phyloP scores from a whole-genome alignment of 306 rosid species.

The Dalbergia cochinchinensis region DNA sequence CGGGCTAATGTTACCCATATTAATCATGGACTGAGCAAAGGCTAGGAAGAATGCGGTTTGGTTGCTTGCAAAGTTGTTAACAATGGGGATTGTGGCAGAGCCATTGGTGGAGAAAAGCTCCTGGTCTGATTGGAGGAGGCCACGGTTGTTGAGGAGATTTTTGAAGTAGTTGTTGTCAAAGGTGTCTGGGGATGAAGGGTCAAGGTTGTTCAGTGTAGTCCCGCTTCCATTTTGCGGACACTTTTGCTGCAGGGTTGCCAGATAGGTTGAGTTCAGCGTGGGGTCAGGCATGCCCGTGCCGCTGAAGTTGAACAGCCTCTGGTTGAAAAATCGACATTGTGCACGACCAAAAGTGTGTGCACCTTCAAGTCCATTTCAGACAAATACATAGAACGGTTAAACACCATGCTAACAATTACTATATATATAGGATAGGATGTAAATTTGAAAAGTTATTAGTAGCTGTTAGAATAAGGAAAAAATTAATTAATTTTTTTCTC shows the following conservation, averaged over 20 bases:
- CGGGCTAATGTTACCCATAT: constrained; percentile 76
- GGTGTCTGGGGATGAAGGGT: constrained; percentile 54
- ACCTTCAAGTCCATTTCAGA: constrained; percentile 43
- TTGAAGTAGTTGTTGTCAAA: constrained; percentile 75
- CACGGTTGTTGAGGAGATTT: constrained; percentile 55
- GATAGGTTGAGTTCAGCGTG: constrained; percentile 57
- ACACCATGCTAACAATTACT: no score
- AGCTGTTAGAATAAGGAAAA: no score
- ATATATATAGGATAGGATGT: no score
- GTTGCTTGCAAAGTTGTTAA: constrained; percentile 59
- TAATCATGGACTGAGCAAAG: constrained; percentile 76
- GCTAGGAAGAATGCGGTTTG: constrained; percentile 69
- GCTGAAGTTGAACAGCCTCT: constrained; percentile 67
- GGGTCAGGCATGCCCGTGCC: constrained; percentile 65
- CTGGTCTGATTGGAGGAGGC: constrained; percentile 73
- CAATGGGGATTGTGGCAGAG: constrained; percentile 57
- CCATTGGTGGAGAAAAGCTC: constrained; percentile 62
- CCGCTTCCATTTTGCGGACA: constrained; percentile 73
- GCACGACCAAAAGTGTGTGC: constrained; percentile 86
- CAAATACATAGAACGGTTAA: no score
- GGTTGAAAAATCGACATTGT: constrained; percentile 62
- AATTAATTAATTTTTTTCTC: no score
- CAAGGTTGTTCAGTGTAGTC: constrained; percentile 56
- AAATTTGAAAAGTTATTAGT: no score
- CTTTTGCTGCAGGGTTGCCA: constrained; percentile 57